A percentile compares a stretch with the other conserved stretches of the same genome.
phyloP scores from a whole-genome alignment of 2,329 filamentous ascomycete species.

The Penicillium sp. region DNA sequence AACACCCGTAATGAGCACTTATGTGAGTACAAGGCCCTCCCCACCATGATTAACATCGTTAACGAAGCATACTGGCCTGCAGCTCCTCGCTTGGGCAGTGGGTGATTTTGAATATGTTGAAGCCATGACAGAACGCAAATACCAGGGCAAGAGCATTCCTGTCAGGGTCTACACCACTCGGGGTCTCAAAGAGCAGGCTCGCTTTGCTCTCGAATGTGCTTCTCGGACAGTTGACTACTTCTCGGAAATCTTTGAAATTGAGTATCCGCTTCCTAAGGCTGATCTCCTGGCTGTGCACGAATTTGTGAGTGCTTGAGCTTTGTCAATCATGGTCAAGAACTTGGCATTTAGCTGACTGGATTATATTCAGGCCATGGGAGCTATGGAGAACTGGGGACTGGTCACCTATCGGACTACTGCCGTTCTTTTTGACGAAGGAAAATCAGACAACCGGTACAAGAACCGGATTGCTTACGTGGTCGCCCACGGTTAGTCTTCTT shows the following conservation, averaged over 20 bases:
- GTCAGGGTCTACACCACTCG: slow-evolving; percentile 94
- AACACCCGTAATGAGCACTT: slow-evolving; percentile 87
- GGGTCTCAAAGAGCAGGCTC: slow-evolving; percentile 89
- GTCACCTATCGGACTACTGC: slow-evolving; percentile 96
- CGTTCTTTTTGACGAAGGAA: slow-evolving; percentile 91
- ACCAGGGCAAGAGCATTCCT: slow-evolving; percentile 86
- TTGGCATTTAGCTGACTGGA: slow-evolving; percentile 40
- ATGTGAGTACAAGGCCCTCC: slow-evolving; percentile 47
- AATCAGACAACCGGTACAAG: slow-evolving; percentile 85
- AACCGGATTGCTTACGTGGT: slow-evolving; percentile 96
- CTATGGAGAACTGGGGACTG: slow-evolving; percentile 96
- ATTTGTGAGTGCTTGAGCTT: slow-evolving; percentile 62
- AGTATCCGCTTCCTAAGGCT: slow-evolving; percentile 89
- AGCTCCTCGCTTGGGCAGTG: slow-evolving; percentile 88
- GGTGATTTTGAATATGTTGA: slow-evolving; percentile 98
- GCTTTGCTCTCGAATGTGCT: slow-evolving; percentile 85
- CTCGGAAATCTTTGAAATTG: slow-evolving; percentile 87
- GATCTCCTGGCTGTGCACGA: slow-evolving; percentile 90
- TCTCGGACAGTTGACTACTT: slow-evolving; percentile 95
- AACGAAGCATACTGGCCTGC: slow-evolving; percentile 42
- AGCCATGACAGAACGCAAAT: slow-evolving; percentile 81
- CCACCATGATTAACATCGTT: background rate
- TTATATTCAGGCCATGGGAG: slow-evolving; percentile 54
- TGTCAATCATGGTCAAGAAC: background rate
- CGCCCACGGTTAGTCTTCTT: slow-evolving; percentile 62